Percentiles rank a stretch among this genome's conserved stretches.
Evolutionary conservation across 176 grass and related monocot species (phyloP).

Genomic region (bread wheat (Triticum aestivum)): DNA sequence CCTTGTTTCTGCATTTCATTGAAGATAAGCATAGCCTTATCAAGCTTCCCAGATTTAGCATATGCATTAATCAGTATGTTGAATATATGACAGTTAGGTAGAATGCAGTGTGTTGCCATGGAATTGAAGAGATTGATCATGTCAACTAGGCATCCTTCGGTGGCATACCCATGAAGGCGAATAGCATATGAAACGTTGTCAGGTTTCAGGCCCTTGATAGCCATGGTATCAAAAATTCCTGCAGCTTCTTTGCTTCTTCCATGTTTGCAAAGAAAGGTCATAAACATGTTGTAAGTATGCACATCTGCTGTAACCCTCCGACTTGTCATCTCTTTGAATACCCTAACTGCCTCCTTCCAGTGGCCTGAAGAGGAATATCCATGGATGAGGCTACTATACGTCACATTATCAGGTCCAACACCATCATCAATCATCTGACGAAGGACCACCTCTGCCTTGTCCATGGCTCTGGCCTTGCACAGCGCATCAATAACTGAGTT

Average conservation of each 20-base stretch:
- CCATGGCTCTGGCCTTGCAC: constrained; percentile 1
- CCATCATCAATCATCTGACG: not conserved
- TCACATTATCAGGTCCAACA: not conserved
- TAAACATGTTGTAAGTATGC: not conserved
- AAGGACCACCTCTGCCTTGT: not conserved
- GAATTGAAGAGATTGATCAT: not conserved
- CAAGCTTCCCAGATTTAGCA: not conserved
- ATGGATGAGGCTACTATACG: not conserved
- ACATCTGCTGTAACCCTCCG: not conserved
- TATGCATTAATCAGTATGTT: not conserved
- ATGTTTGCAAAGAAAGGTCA: not conserved
- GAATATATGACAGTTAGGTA: not conserved
- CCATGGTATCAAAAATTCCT: not conserved
- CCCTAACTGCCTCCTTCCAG: not conserved
- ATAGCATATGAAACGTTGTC: not conserved
- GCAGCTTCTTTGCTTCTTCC: not conserved
- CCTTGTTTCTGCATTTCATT: not conserved
- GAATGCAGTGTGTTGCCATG: not conserved
- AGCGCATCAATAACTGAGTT: not conserved
- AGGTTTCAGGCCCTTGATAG: not conserved
- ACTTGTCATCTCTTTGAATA: not conserved
- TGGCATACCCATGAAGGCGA: not conserved
- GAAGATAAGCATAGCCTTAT: not conserved
- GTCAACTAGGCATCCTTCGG: not conserved
- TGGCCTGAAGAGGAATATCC: not conserved